These are phyloP conservation scores for Dioscorea cayenensis DNA, from an alignment of 116 monocot genomes.

Conservation along the genomic window DNA sequence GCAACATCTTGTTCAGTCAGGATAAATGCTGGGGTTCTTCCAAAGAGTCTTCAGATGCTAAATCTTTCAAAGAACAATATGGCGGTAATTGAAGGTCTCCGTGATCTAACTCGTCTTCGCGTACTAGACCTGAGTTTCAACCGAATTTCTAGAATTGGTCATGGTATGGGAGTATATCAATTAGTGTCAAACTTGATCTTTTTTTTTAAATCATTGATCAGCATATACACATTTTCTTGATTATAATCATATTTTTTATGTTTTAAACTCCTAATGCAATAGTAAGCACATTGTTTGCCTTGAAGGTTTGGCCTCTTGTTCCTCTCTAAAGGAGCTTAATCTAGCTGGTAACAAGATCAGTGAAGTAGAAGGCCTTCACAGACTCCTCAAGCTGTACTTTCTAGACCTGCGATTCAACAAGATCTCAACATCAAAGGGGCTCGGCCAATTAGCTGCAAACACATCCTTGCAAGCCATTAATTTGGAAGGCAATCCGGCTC, in stretches of 20 bases:
- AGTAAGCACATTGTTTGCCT: not conserved
- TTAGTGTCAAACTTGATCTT: not conserved
- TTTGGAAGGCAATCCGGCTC: constrained; percentile 73
- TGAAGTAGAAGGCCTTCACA: constrained; percentile 88
- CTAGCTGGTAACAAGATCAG: constrained; percentile 84
- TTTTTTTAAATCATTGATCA: too few relatives aligned
- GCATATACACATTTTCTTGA: too few relatives aligned
- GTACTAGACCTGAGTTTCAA: constrained; percentile 78
- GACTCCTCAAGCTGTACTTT: constrained; percentile 65
- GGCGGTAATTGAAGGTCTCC: constrained; percentile 76
- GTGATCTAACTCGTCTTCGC: constrained; percentile 75
- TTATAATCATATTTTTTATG: not conserved
- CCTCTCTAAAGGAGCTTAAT: constrained; percentile 74
- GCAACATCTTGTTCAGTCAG: constrained; percentile 24
- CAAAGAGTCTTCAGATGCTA: constrained; percentile 77
- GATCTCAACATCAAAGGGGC: constrained; percentile 64
- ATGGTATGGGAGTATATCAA: constrained; percentile 42
- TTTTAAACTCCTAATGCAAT: not conserved
- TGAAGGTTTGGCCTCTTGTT: constrained; percentile 73
- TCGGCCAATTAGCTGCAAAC: constrained; percentile 82
- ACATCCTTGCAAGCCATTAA: constrained; percentile 59
- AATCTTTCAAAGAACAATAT: constrained; percentile 84
- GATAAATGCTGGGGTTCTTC: constrained; percentile 70
- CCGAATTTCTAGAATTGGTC: constrained; percentile 68
- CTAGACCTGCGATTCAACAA: constrained; percentile 68